Evolutionary conservation across 495 filamentous ascomycete species (phyloP).

Genomic region (Articulospora tetracladia): DNA sequence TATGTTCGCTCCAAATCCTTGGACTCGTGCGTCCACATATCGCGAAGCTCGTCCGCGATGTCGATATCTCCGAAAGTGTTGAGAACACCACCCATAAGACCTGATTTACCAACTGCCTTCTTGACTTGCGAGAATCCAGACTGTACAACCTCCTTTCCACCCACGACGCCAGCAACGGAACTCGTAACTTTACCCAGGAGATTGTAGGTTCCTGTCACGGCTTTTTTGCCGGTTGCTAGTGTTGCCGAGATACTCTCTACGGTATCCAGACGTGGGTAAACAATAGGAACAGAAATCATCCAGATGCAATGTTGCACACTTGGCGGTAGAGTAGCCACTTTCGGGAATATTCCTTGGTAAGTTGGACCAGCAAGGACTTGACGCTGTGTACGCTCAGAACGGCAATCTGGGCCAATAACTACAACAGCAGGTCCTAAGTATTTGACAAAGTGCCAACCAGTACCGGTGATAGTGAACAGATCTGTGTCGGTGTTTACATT

Average conservation of each 20-base stretch:
- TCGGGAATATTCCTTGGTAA: slow-evolving; percentile 95
- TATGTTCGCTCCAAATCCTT: slow-evolving; percentile 98
- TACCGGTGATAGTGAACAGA: slow-evolving; percentile 93
- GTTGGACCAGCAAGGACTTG: slow-evolving; percentile 96
- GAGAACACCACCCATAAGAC: slow-evolving; percentile 88
- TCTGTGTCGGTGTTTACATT: slow-evolving; percentile 82
- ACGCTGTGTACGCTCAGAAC: slow-evolving; percentile 83
- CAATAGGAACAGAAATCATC: slow-evolving; percentile 86
- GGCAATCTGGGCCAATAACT: slow-evolving; percentile 83
- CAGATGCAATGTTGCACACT: slow-evolving; percentile 94
- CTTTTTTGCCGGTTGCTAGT: slow-evolving; percentile 92
- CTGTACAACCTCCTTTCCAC: slow-evolving; percentile 85
- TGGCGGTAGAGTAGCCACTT: slow-evolving; percentile 85
- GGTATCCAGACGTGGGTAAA: slow-evolving; percentile 89
- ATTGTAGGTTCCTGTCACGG: slow-evolving; percentile 92
- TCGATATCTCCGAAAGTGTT: slow-evolving; percentile 98
- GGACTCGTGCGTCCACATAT: slow-evolving; percentile 96
- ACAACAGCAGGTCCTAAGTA: slow-evolving; percentile 89
- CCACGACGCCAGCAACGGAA: slow-evolving; percentile 89
- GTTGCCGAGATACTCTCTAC: slow-evolving; percentile 87
- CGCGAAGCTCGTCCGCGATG: slow-evolving; percentile 86
- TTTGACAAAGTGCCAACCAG: slow-evolving; percentile 98
- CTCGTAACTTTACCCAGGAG: slow-evolving; percentile 89
- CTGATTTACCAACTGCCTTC: slow-evolving; percentile 89
- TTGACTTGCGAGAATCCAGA: slow-evolving; percentile 93